A percentile compares a stretch with the other conserved stretches of the same genome.
These are phyloP conservation scores for Phytopythium helicoides DNA, from an alignment of 352 stramenopile genomes.

Conservation along the genomic window DNA sequence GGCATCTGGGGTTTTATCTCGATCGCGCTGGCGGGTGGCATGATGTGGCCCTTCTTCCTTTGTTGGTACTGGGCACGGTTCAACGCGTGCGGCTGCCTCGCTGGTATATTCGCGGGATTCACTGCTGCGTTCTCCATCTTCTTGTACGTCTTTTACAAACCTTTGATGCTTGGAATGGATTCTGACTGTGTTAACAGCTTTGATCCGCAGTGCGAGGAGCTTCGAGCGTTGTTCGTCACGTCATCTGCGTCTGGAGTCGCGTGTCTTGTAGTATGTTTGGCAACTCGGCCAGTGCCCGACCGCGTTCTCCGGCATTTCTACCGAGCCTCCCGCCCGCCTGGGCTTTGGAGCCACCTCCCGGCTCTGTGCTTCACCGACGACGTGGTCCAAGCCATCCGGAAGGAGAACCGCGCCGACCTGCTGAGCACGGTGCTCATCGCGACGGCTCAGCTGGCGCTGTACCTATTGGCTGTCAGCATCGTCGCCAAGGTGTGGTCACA, in stretches of 20 bases:
- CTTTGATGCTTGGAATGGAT: background rate
- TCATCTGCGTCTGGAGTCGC: slow-evolving; percentile 31
- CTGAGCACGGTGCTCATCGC: slow-evolving; percentile 39
- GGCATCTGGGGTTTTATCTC: slow-evolving; percentile 82
- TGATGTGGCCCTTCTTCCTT: slow-evolving; percentile 55
- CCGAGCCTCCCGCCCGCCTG: slow-evolving; percentile 56
- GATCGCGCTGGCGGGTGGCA: slow-evolving; percentile 62
- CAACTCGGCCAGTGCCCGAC: slow-evolving; percentile 41
- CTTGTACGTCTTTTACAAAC: slow-evolving; percentile 22
- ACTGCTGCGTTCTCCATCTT: slow-evolving; percentile 34
- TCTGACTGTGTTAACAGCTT: slow-evolving; percentile 14
- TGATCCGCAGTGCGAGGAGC: slow-evolving; percentile 25
- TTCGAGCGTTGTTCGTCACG: slow-evolving; percentile 34
- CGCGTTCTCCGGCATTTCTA: slow-evolving; percentile 64
- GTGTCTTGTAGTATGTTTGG: slow-evolving; percentile 30
- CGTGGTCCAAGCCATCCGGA: slow-evolving; percentile 25
- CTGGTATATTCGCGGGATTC: slow-evolving; percentile 39
- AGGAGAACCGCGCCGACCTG: slow-evolving; percentile 39
- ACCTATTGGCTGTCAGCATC: slow-evolving; percentile 46
- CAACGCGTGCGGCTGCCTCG: slow-evolving; percentile 41
- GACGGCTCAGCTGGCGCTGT: slow-evolving; percentile 36
- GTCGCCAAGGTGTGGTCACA: slow-evolving; percentile 44
- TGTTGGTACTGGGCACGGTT: slow-evolving; percentile 65
- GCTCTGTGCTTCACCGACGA: slow-evolving; percentile 32
- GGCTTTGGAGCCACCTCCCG: slow-evolving; percentile 38